Base-by-base conservation (phyloP, 345 rosid genomes). In the Brassica rapa region DNA sequence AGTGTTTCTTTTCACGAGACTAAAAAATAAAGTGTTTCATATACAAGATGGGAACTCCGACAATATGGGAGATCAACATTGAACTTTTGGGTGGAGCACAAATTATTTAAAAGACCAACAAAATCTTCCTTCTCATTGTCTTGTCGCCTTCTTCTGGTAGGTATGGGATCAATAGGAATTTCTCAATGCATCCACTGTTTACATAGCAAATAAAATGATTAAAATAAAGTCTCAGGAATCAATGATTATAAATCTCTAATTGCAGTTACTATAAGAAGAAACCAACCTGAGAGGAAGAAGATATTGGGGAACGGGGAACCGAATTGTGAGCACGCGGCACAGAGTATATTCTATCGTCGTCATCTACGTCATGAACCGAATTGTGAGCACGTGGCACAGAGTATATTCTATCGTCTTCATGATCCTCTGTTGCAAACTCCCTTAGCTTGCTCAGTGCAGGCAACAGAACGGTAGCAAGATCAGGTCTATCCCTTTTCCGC, bases 401-500 rank as follows among this genome's bases (percentile, higher is more conserved):
- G 32, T 33, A 24, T 46, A 37, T 73, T 61, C 56, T 73, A 29
- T 55, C 10, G 1, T 25, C 70, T 68, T 80, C 73, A 68, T 80
- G 75, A 60, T 69, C 62, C 25, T 83, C 81, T 21, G 66, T 41
- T 43, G 79, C 88, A 14, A 91, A 23, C 62, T 86, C 76, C 79
- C 86, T 80, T 46, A 94, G 78, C 66, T 89, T 80, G 64, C 62
- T 85, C 71, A 92, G 86, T 83, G 55, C 55, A 49, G 55, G 55
- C 55, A 49, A 12, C 55, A 49, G 55, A 49, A 49, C 55, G 16
- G 55, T 49, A 49, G 55, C 55, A 49, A 49, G 55, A 49, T 49
- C 55, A 49, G 55, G 55, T 49, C 55, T 49, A 59, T 94, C 97
- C 70, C 78, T 92, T 81, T 86, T 90, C 77, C 96, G 82, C 72